A percentile compares a stretch with the other conserved stretches of the same genome.
These are phyloP conservation scores for Jatropha curcas DNA, from an alignment of 345 rosid species.

Conservation along the genomic window DNA sequence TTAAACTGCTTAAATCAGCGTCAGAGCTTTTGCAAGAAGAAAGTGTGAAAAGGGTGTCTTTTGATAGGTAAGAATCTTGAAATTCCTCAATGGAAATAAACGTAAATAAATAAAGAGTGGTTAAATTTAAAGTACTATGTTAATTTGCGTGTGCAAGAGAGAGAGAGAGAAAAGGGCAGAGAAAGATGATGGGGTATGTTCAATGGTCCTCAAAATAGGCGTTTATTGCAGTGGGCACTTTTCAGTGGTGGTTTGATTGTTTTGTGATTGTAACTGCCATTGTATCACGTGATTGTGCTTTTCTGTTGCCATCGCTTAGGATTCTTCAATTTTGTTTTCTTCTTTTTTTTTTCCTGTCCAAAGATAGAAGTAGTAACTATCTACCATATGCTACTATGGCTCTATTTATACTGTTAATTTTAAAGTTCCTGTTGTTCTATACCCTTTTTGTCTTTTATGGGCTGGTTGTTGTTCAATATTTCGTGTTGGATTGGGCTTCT, in stretches of 20 bases:
- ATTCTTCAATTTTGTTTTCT: constrained; percentile 19
- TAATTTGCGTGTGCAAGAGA: not conserved
- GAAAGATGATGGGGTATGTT: constrained; percentile 5
- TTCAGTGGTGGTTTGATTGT: constrained; percentile 8
- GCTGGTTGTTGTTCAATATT: constrained; percentile 7
- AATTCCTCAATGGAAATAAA: constrained; percentile 3
- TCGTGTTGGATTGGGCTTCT: not conserved
- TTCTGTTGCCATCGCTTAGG: constrained; percentile 21
- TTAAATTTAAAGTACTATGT: not conserved
- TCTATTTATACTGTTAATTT: not conserved
- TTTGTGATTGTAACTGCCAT: constrained; percentile 32
- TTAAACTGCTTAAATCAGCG: constrained; percentile 9
- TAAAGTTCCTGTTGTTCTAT: constrained; percentile 9
- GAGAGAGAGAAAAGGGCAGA: not conserved
- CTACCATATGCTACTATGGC: not conserved
- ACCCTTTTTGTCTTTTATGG: constrained; percentile 20
- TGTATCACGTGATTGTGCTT: constrained; percentile 46
- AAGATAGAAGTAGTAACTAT: not conserved
- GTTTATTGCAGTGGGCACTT: constrained; percentile 21
- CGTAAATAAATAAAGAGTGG: not conserved
- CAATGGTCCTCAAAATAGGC: constrained; percentile 33
- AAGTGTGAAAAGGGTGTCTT: constrained; percentile 9
- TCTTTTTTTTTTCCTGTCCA: constrained; percentile 9
- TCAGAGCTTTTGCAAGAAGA: constrained; percentile 7
- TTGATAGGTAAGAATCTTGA: constrained; percentile 25